Base-by-base conservation (phyloP, 2,329 filamentous ascomycete genomes). In the Pleurostoma richardsiae region DNA sequence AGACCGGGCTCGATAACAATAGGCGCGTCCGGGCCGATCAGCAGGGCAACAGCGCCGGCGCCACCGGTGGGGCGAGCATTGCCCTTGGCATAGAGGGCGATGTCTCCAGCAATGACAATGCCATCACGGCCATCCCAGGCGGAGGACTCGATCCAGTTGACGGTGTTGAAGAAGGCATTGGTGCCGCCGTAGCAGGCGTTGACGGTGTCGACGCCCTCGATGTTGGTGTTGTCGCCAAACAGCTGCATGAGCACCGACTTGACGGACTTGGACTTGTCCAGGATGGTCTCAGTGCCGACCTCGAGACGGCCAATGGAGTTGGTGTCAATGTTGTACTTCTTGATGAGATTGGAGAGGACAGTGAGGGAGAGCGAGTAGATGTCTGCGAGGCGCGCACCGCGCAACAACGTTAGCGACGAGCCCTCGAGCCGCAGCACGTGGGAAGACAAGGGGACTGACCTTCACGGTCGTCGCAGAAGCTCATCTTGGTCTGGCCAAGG, bases 201-300 rank as follows among this genome's bases (percentile, higher is more conserved):
- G 67, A 91, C 70, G 47, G 84, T 90, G 70, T 92, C 88, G 44
- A 91, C 79, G 67, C 88, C 88, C 73, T 92, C 88, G 51, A 92
- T 74, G 73, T 87, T 90, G 72, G 83, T 86, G 75, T 92, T 92
- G 59, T 87, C 85, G 62, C 84, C 80, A 59, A 92, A 90, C 41
- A 92, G 77, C 75, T 91, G 88, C 88, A 92, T 92, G 55, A 92
- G 73, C 52, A 92, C 86, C 30, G 86, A 86, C 80, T 92, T 92
- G 73, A 91, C 88, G 41, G 88, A 91, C 79, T 92, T 92, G 65
- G 88, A 91, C 77, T 92, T 92, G 79, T 92, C 88, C 62, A 92
- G 75, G 47, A 92, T 75, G 54, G 88, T 92, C 78, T 92, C 88
- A 46, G 88, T 92, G 61, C 88, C 88, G 60, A 92, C 88, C 73